phyloP scores from a whole-genome alignment of 768 basidiomycete genomes.

The Lactarius hengduanensis region DNA sequence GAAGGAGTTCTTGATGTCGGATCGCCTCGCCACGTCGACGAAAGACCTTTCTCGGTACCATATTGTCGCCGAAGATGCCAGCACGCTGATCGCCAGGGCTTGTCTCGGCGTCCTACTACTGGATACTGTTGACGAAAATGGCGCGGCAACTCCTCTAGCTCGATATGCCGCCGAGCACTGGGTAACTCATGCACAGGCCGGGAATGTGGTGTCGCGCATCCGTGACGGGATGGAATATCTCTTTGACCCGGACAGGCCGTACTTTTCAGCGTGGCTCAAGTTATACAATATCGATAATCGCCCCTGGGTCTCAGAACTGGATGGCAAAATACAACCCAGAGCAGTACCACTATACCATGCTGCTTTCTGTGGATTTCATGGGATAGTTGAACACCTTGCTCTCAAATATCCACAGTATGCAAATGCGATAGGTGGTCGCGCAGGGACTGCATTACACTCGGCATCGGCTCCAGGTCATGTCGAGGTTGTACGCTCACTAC shows the following conservation, averaged over 20 bases:
- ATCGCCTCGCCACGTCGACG: not conserved
- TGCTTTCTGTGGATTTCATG: not conserved
- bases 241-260: not conserved
- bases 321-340: not conserved
- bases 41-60: not conserved
- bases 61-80: not conserved
- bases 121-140: not conserved
- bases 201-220: not conserved
- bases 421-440: not conserved
- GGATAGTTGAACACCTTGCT: not conserved
- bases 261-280: not conserved
- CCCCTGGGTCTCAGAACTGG: no score
- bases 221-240: not conserved
- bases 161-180: not conserved
- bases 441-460: not conserved
- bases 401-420: not conserved
- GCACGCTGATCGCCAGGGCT: not conserved
- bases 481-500: not conserved
- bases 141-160: not conserved
- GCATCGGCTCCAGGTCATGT: not conserved
- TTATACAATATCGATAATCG: not conserved
- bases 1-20: not conserved
- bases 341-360: not conserved
- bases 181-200: not conserved
- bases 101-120: not conserved